Base-by-base conservation (phyloP, 2,329 filamentous ascomycete species). In the Dactylellina cionopaga region DNA sequence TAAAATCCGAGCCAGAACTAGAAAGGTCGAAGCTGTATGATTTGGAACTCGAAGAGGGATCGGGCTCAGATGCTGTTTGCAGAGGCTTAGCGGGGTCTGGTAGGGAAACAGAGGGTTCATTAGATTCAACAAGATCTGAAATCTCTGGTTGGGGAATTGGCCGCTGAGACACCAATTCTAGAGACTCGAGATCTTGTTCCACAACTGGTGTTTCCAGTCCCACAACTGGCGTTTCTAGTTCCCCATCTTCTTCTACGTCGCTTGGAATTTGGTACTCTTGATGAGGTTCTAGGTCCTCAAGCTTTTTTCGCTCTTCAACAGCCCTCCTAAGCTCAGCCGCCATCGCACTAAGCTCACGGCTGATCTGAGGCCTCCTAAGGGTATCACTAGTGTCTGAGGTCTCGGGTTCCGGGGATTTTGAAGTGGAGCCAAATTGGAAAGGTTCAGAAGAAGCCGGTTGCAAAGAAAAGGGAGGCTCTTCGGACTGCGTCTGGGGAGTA, bases 261-360 rank as follows among this genome's bases (percentile, higher is more conserved):
- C 52, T 35, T 33, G 13, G 11, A 3, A 17, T 35, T 13, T 49
- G 41, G 4, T 55, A 19, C 15, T 39, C 25, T 3, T 35, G 39
- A 33, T 49, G 52, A 35, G 24, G 33, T 11, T 46, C n/a, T 7
- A 35, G 19, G 5, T 65, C 44, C 5, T 47, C 66, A 39, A 46
- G 22, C 39, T 62, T 52, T 24, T 43, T 39, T 22, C 52, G 54
- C 27, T 77, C 76, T 22, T 77, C 76, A 27, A 76, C 70, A 29
- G 52, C 54, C 22, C 76, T 75, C 24, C 74, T 68, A 29, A 77
- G 62, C 49, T 76, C 76, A 5, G 75, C 56, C 44, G 72, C 72
- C 37, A 74, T 75, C 22, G 76, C 73, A 27, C 75, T 75, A 27
- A 69, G 58, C 33, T 76, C 75, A 17, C 76, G 75, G 15, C 74